phyloP scores from a whole-genome alignment of 1,284 basidiomycete species.

The Kalmanozyma brasiliensis region DNA sequence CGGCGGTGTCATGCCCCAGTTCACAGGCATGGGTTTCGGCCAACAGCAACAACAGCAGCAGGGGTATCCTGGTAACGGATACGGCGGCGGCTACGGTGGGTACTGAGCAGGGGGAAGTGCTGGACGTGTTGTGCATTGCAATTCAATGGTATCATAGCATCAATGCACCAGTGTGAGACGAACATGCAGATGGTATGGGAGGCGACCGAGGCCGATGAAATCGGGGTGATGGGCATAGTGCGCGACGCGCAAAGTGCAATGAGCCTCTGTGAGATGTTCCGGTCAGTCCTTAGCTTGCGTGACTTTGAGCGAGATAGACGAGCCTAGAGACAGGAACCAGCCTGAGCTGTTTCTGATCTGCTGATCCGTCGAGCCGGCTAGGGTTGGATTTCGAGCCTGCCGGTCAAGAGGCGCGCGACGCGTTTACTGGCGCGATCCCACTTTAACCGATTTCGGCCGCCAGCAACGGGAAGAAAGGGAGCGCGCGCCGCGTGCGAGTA shows the following conservation, averaged over 20 bases:
- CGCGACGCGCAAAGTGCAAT: slow-evolving; percentile 13
- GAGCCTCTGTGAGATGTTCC: too few species aligned
- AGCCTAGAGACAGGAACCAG: too few species aligned
- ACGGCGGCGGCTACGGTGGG: slow-evolving; percentile 35
- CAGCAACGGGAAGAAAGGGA: neutral
- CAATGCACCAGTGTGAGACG: neutral
- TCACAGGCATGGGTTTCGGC: slow-evolving; percentile 38
- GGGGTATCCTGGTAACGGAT: slow-evolving; percentile 34
- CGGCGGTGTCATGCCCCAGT: slow-evolving; percentile 60
- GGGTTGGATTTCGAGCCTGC: too few species aligned
- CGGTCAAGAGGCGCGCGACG: slow-evolving; percentile 33
- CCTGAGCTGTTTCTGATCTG: too few species aligned
- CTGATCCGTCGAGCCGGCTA: too few species aligned
- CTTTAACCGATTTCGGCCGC: slow-evolving; percentile 7
- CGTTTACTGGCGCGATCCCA: slow-evolving; percentile 33
- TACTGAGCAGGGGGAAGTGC: slow-evolving; percentile 7
- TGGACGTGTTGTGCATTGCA: slow-evolving; percentile 2
- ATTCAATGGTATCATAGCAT: neutral
- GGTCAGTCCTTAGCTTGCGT: too few species aligned
- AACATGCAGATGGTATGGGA: neutral
- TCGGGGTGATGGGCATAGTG: neutral
- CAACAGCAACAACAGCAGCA: slow-evolving; percentile 27
- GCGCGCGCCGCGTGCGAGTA: slow-evolving; percentile 8
- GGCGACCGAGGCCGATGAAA: too few species aligned
- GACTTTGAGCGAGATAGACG: too few species aligned